phyloP scores from a whole-genome alignment of 2,329 filamentous ascomycete species.

The Hortaea werneckii region DNA sequence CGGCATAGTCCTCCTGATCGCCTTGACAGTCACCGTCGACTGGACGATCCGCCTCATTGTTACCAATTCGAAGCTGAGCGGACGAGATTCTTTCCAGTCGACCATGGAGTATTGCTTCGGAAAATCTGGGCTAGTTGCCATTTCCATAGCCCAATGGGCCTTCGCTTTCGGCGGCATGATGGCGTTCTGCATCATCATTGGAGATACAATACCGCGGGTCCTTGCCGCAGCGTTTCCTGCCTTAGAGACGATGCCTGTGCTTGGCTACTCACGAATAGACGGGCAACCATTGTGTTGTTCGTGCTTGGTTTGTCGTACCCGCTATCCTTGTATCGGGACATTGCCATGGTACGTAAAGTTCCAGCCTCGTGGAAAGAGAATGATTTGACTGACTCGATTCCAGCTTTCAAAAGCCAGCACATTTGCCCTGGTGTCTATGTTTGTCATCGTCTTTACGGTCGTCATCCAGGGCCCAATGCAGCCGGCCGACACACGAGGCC shows the following conservation, averaged over 20 bases:
- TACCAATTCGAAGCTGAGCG: constrained; percentile 92
- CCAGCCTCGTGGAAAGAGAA: neutral
- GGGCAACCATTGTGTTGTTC: constrained; percentile 79
- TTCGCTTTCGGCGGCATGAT: constrained; percentile 99
- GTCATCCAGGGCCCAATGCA: constrained; percentile 72
- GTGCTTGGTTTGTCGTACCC: constrained; percentile 80
- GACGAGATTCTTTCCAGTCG: constrained; percentile 85
- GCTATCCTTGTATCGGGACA: constrained; percentile 87
- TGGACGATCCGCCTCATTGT: constrained; percentile 98
- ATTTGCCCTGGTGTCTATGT: constrained; percentile 85
- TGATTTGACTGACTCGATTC: constrained; percentile 13
- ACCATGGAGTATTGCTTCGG: constrained; percentile 96
- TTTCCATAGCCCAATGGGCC: constrained; percentile 86
- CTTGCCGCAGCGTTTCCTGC: constrained; percentile 71
- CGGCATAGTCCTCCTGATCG: constrained; percentile 67
- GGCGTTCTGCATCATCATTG: constrained; percentile 93
- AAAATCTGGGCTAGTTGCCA: constrained; percentile 74
- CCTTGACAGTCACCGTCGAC: constrained; percentile 75
- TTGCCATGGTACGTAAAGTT: constrained; percentile 64
- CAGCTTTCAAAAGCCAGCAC: constrained; percentile 94
- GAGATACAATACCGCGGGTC: constrained; percentile 91
- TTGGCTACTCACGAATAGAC: constrained; percentile 76
- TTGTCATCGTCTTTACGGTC: constrained; percentile 78
- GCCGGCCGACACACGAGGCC: constrained; percentile 60
- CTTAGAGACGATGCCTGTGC: constrained; percentile 59